Conservation (phyloP, 2,329 filamentous ascomycete species). For the Fusarium oxysporum region DNA sequence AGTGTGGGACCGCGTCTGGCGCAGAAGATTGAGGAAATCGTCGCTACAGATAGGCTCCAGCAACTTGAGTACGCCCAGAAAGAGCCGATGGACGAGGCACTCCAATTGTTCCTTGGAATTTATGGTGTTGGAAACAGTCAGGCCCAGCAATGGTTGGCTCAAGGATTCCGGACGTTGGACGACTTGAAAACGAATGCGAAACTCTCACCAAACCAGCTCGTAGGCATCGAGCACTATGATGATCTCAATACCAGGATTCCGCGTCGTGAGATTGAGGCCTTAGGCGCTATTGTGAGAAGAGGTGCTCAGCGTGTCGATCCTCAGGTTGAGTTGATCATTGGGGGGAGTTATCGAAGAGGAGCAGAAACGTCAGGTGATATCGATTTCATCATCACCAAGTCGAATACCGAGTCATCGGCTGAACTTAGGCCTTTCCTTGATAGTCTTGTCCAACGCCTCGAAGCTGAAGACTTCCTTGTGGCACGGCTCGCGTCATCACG, state of each 20-base stretch:
- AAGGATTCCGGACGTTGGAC: conserved; percentile 79
- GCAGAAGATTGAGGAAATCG: conserved; percentile 90
- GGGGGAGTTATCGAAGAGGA: conserved; percentile 88
- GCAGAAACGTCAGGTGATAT: conserved; percentile 81
- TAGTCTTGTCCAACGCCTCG: conserved; percentile 71
- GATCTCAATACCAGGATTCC: conserved; percentile 86
- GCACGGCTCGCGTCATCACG: conserved; percentile 71
- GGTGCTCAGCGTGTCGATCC: conserved; percentile 71
- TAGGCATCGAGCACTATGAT: conserved; percentile 83
- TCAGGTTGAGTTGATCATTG: conserved; percentile 76
- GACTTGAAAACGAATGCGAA: conserved; percentile 73
- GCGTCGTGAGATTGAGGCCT: conserved; percentile 76
- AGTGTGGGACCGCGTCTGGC: conserved; percentile 80
- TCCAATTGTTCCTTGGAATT: conserved; percentile 79
- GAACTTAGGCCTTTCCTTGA: conserved; percentile 73
- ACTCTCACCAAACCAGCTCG: conserved; percentile 75
- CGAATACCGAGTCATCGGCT: conserved; percentile 61
- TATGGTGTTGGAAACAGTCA: conserved; percentile 81
- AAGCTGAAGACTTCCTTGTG: conserved; percentile 73
- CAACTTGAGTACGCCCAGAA: conserved; percentile 76
- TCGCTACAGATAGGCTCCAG: conserved; percentile 75
- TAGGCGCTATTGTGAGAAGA: conserved; percentile 72
- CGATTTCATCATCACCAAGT: conserved; percentile 84
- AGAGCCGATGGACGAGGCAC: conserved; percentile 72
- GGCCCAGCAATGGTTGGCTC: conserved; percentile 80